phyloP scores from a whole-genome alignment of 371 early-diverging fungal species.

The Funneliformis caledonium region DNA sequence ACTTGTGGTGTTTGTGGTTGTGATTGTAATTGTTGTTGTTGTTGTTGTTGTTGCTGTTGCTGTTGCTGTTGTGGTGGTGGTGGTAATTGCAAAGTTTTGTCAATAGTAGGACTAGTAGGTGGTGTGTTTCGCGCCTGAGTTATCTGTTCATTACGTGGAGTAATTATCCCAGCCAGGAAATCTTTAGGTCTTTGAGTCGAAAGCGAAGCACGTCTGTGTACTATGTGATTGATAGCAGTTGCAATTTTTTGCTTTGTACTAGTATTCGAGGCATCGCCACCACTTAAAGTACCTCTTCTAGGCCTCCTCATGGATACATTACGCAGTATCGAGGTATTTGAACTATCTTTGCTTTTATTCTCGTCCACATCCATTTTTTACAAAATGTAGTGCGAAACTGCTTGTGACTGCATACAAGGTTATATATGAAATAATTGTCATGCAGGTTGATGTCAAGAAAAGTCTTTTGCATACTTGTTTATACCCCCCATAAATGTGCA shows the following conservation, averaged over 20 bases:
- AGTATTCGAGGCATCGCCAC: not conserved
- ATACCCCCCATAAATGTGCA: not conserved
- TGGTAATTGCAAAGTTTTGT: not conserved
- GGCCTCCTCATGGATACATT: not conserved
- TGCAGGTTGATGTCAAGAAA: not conserved
- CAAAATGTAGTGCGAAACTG: not conserved
- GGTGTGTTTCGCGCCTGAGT: not conserved
- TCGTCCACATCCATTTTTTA: not conserved
- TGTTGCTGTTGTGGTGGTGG: not conserved
- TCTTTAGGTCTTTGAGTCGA: conserved; percentile 10
- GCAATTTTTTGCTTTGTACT: conserved; percentile 18
- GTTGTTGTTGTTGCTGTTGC: not conserved
- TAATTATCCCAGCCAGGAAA: not conserved
- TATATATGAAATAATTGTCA: not conserved
- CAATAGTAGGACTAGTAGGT: not conserved
- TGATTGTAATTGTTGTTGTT: not conserved
- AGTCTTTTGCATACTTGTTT: not conserved
- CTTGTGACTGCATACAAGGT: not conserved
- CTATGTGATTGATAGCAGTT: not conserved
- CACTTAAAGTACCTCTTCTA: conserved; percentile 11
- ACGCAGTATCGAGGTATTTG: not conserved
- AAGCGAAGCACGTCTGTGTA: conserved; percentile 25
- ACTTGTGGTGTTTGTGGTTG: not conserved
- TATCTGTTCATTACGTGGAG: not conserved
- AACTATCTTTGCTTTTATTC: conserved; percentile 4